Base-by-base conservation (phyloP, 108 stramenopile species). In the Nitzschia sp. region DNA sequence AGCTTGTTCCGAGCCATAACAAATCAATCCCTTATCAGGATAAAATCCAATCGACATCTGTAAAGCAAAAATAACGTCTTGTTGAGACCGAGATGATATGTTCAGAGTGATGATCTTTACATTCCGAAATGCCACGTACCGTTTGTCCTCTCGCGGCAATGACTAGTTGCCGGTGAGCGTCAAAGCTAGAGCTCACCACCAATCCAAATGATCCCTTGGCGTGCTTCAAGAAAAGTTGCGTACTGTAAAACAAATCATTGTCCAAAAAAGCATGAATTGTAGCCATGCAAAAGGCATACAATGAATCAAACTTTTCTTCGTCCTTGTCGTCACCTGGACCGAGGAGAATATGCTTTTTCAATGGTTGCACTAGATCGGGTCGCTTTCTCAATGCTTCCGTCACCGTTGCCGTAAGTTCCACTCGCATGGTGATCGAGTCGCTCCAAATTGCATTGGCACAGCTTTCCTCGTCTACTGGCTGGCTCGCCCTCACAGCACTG, bases 181-280 rank as follows among this genome's bases (percentile, higher is more conserved):
- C 92, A 30, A 89, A 56, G 2, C 86, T 86, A 2, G 88, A 85
- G 15, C 73, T 69, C 41, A 85, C 77, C 32, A 58, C 53, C 36
- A 94, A 53, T 13, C 92, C 92, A 71, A 94, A 94, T 17, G 83
- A 82, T 27, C 92, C 92, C 31, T 83, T 80, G 36, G 92, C 92
- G 58, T 85, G 77, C 25, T 78, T 54, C 63, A 94, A 66, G 46
- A 94, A 91, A 26, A 76, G 59, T 33, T 78, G 53, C 9, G 80
- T 84, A 9, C 84, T 85, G 35, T 76, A 68, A 34, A 89, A 77
- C 33, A 94, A 58, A 66, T 94, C 92, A 58, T 88, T 84, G 72
- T 91, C 88, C 35, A 89, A 88, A 74, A 91, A 94, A 5, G 88
- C 88, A 58, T 82, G 58, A 33, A 94, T 66, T 0, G 87, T 87